phyloP scores from a whole-genome alignment of 2,329 filamentous ascomycete genomes.

The Monilinia polystroma region DNA sequence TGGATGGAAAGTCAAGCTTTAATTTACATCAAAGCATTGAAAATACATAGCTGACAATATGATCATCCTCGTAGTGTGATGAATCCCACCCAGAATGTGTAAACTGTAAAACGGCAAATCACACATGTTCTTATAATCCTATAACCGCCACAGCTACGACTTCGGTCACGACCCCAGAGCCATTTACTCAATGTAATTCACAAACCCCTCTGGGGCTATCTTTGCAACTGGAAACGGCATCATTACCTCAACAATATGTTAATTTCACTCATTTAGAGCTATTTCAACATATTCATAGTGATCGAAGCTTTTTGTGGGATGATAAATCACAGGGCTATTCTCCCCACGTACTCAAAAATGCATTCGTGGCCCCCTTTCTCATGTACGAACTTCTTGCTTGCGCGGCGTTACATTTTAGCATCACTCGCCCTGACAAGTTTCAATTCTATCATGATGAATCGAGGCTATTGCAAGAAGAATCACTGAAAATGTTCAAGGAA shows the following conservation, averaged over 20 bases:
- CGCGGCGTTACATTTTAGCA: constrained; percentile 41
- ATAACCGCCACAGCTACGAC: too few species aligned
- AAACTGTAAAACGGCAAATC: too few species aligned
- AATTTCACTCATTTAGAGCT: constrained; percentile 44
- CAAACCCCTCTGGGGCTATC: too few species aligned
- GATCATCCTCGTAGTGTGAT: too few species aligned
- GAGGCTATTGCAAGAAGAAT: constrained; percentile 38
- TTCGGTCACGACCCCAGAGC: too few species aligned
- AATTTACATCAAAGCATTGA: too few species aligned
- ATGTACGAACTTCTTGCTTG: constrained; percentile 41
- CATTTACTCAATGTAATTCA: too few species aligned
- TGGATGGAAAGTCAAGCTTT: too few species aligned
- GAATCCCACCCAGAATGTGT: too few species aligned
- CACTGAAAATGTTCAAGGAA: constrained; percentile 38
- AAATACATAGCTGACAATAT: too few species aligned
- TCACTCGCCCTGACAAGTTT: constrained; percentile 28
- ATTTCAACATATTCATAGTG: constrained; percentile 27
- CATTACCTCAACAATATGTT: constrained; percentile 23
- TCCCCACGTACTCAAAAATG: neutral
- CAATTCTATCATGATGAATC: constrained; percentile 40
- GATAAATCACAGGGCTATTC: neutral
- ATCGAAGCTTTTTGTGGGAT: neutral
- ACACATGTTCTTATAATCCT: too few species aligned
- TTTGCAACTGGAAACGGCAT: too few species aligned
- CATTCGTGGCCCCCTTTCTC: constrained; percentile 36